These are phyloP conservation scores for Coemansia sp. DNA, from an alignment of 192 early-diverging fungal species.

Conservation along the genomic window DNA sequence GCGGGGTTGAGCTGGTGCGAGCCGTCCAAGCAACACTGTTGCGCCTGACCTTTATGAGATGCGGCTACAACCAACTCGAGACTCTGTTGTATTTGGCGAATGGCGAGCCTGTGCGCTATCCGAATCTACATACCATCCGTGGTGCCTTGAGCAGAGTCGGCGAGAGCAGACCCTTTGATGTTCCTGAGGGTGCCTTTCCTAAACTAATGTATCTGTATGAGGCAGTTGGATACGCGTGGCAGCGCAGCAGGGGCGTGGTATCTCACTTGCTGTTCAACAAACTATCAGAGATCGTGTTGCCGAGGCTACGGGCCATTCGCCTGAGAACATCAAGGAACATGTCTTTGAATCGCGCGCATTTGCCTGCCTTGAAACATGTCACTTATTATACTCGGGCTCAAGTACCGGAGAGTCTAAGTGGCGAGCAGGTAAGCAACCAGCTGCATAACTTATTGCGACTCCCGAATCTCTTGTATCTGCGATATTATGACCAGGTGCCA, in stretches of 20 bases:
- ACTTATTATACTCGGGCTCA: conserved; percentile 14
- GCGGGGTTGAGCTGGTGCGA: background rate
- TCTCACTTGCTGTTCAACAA: conserved; percentile 30
- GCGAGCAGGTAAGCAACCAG: conserved; percentile 5
- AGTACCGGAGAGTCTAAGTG: background rate
- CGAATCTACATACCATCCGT: background rate
- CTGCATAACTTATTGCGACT: conserved; percentile 9
- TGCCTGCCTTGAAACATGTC: conserved; percentile 11
- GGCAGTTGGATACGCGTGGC: conserved; percentile 9
- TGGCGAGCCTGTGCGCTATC: conserved; percentile 13
- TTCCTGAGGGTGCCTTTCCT: conserved; percentile 22
- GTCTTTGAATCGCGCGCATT: conserved; percentile 1
- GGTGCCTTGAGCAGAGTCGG: conserved; percentile 18
- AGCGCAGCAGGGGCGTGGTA: conserved; percentile 10
- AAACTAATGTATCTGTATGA: conserved; percentile 19
- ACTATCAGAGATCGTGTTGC: conserved; percentile 10
- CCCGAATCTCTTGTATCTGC: conserved; percentile 5
- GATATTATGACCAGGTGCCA: conserved; percentile 27
- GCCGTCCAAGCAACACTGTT: background rate
- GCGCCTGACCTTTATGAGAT: conserved; percentile 15
- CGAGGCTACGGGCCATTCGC: conserved; percentile 4
- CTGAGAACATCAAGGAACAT: conserved; percentile 12
- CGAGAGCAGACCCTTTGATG: background rate
- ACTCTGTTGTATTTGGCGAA: background rate
- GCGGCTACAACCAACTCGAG: background rate